Percentiles rank a stretch among this genome's conserved stretches.
phyloP scores from a whole-genome alignment of 257 asterid species.

The Sherardia arvensis region DNA sequence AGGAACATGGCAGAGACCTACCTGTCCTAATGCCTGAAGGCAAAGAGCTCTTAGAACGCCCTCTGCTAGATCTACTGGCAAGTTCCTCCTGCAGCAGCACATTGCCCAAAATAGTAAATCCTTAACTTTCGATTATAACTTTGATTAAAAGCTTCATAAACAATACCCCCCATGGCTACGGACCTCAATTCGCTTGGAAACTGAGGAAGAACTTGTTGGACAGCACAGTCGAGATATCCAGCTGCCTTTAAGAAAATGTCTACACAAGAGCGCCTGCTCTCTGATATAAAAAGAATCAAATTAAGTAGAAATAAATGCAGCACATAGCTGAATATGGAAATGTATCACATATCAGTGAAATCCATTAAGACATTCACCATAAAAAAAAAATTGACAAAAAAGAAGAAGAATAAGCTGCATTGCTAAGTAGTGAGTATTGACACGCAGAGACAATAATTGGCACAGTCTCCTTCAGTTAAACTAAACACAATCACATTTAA shows the following conservation, averaged over 20 bases:
- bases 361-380: neutral
- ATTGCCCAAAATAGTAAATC: constrained; percentile 18
- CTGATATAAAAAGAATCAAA: constrained; percentile 33
- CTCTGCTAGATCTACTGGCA: constrained; percentile 96
- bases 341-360: neutral
- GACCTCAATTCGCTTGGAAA: constrained; percentile 77
- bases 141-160: constrained; percentile 10
- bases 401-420: neutral
- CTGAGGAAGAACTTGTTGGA: constrained; percentile 83
- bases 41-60: constrained; percentile 91
- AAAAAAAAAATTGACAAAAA: neutral
- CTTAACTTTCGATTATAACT: constrained; percentile 3
- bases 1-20: constrained; percentile 22
- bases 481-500: too few relatives aligned
- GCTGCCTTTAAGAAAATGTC: constrained; percentile 92
- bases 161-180: constrained; percentile 7
- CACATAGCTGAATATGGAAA: neutral
- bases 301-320: constrained; percentile 9
- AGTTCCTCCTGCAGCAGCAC: constrained; percentile 50
- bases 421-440: constrained; percentile 3
- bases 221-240: constrained; percentile 95
- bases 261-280: constrained; percentile 78
- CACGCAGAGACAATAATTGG: neutral
- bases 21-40: constrained; percentile 97
- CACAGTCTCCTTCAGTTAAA: neutral